phyloP scores from a whole-genome alignment of 225 moss, liverwort and hornwort genomes.

The Neckera pumila region DNA sequence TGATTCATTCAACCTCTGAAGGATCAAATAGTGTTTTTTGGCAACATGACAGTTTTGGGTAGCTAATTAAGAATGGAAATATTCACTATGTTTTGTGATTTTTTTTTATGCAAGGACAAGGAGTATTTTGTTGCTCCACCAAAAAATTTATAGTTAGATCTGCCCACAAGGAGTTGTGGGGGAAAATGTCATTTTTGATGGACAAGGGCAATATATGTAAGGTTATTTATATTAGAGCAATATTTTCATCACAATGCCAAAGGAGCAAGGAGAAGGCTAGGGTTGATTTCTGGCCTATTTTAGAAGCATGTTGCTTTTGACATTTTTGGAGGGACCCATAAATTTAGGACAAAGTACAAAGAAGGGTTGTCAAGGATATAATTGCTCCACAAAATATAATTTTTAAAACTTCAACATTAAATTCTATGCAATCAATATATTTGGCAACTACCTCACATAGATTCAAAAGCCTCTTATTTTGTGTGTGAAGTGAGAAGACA shows the following conservation, averaged over 20 bases:
- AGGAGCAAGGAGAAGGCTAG: fast-evolving
- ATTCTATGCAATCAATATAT: too few species aligned
- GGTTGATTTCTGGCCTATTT: fast-evolving
- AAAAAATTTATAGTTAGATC: too few species aligned
- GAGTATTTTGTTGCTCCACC: fast-evolving
- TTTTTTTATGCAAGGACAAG: fast-evolving
- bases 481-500: fast-evolving
- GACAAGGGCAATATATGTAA: fast-evolving
- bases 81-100: too few species aligned
- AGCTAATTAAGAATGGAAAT: not conserved
- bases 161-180: too few species aligned
- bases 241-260: too few species aligned
- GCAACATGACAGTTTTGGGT: fast-evolving
- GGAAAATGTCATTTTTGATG: too few species aligned
- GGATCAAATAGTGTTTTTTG: not conserved
- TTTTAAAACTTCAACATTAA: fast-evolving
- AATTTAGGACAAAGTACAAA: not conserved
- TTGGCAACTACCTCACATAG: fast-evolving
- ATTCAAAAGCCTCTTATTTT: fast-evolving
- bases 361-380: fast-evolving
- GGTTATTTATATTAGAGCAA: too few species aligned
- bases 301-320: not conserved
- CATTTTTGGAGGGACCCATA: fast-evolving
- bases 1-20: too few species aligned
- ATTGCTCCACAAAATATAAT: too few species aligned